phyloP scores from a whole-genome alignment of 306 rosid genomes.

The Pterocarpus santalinus region DNA sequence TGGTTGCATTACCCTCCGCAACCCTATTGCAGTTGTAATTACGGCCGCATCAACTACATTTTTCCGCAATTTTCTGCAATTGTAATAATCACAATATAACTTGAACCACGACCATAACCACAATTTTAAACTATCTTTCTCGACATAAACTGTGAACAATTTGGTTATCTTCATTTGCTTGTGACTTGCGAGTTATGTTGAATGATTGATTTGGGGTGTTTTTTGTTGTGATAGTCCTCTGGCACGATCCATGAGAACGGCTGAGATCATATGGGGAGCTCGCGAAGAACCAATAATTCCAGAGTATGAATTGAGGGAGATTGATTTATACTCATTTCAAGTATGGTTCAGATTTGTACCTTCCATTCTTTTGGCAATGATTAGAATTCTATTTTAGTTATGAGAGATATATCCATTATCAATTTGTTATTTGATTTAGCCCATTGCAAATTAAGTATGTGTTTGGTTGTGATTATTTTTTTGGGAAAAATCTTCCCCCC shows the following conservation, averaged over 20 bases:
- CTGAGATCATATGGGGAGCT: conserved; percentile 89
- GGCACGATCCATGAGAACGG: conserved; percentile 82
- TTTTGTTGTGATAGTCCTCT: conserved; percentile 62
- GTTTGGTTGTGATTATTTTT: neutral
- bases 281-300: conserved; percentile 63
- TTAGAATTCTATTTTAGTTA: neutral
- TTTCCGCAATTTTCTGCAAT: too few species aligned
- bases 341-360: conserved; percentile 52
- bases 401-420: neutral
- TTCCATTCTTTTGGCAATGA: neutral
- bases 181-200: neutral
- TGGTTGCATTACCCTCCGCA: too few species aligned
- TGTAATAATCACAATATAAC: too few species aligned
- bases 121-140: neutral
- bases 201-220: neutral
- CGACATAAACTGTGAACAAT: neutral
- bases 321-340: conserved; percentile 93
- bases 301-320: conserved; percentile 80
- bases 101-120: too few species aligned
- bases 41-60: too few species aligned
- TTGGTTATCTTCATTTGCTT: neutral
- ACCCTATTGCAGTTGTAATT: too few species aligned
- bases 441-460: neutral
- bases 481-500: neutral
- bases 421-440: neutral